Conservation (phyloP, 169 alveolate genomes). For the Condylostoma magnum region DNA sequence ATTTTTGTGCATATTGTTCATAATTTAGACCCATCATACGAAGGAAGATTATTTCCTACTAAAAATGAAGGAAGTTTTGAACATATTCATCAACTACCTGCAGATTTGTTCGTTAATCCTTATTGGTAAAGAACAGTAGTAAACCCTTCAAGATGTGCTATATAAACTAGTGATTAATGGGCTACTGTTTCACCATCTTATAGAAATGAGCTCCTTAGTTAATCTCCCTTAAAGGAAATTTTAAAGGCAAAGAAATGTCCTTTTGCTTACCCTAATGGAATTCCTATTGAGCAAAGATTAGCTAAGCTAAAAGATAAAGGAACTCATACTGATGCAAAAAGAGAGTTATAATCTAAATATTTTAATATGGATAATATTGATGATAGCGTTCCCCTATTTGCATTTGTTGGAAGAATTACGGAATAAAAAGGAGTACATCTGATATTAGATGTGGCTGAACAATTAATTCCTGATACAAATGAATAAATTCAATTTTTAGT, state of each 20-base stretch:
- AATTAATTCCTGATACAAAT: slow-evolving; percentile 63
- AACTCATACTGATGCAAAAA: slow-evolving; percentile 83
- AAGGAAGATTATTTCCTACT: slow-evolving; percentile 87
- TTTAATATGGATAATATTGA: slow-evolving; percentile 73
- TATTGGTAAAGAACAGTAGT: slow-evolving; percentile 75
- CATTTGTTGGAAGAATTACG: slow-evolving; percentile 90
- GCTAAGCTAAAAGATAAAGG: slow-evolving; percentile 56
- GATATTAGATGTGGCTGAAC: slow-evolving; percentile 87
- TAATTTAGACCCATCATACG: slow-evolving; percentile 86
- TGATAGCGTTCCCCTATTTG: slow-evolving; percentile 74
- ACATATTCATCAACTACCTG: slow-evolving; percentile 78
- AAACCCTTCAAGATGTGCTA: slow-evolving; percentile 90
- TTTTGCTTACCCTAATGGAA: slow-evolving; percentile 92
- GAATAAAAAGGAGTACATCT: slow-evolving; percentile 90
- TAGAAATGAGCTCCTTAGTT: slow-evolving; percentile 73
- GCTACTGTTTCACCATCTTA: slow-evolving; percentile 91
- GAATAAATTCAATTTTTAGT: slow-evolving; percentile 83
- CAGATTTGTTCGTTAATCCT: slow-evolving; percentile 83
- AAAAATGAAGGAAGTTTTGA: slow-evolving; percentile 54
- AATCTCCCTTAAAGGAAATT: slow-evolving; percentile 76
- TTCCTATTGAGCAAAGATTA: slow-evolving; percentile 69
- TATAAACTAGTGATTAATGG: slow-evolving; percentile 88
- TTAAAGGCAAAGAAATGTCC: slow-evolving; percentile 72
- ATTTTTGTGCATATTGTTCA: slow-evolving; percentile 89
- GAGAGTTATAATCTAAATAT: slow-evolving; percentile 74